Base-by-base conservation (phyloP, 352 stramenopile species). In the Peronospora belbahrii region DNA sequence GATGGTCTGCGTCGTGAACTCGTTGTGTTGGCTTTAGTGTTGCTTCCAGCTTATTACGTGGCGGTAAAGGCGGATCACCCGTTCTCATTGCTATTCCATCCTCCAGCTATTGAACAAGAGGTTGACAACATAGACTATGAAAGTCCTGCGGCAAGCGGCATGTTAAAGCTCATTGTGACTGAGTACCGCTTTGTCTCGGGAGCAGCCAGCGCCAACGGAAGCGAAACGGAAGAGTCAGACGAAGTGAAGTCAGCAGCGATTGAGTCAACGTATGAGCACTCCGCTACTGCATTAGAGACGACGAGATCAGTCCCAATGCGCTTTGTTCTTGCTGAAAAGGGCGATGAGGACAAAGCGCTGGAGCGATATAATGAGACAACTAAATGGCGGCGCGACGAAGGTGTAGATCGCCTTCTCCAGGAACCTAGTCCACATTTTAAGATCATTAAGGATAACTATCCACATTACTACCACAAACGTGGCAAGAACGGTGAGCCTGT, bases 381-480 rank as follows among this genome's bases (percentile, higher is more conserved):
- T 4, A 56, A 75, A 64, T 96, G 85, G 85, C 67, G 85, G 15
- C 63, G 75, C 17, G 77, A 86, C 11, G 68, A 95, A 56, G 67
- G 79, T 10, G 56, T 96, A n/a, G 81, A 93, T 59, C 48, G 17
- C 5, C 89, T 96, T 30, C 71, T 96, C 25, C 57, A 61, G 13
- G 45, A 67, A 10, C 71, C 81, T 24, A 84, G 56, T 36, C 77
- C 71, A 34, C 60, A 85, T 39, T 94, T 93, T 42, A 67, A 81
- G 41, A 76, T 72, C 22, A 96, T 96, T 64, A 96, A 96, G 57
- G 60, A 81, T 17, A 93, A 96, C 61, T 96, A 96, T 62, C 83
- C 85, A 33, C 83, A 95, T 40, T 96, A 85, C 54, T 94, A 92
- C 63, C 77, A 92, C 70, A 92, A 92, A 53, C 74, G 77, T 27